Percentiles rank a stretch among this genome's conserved stretches.
These are phyloP conservation scores for Hamigera avellanea DNA, from an alignment of 495 filamentous ascomycete species.

Conservation along the genomic window DNA sequence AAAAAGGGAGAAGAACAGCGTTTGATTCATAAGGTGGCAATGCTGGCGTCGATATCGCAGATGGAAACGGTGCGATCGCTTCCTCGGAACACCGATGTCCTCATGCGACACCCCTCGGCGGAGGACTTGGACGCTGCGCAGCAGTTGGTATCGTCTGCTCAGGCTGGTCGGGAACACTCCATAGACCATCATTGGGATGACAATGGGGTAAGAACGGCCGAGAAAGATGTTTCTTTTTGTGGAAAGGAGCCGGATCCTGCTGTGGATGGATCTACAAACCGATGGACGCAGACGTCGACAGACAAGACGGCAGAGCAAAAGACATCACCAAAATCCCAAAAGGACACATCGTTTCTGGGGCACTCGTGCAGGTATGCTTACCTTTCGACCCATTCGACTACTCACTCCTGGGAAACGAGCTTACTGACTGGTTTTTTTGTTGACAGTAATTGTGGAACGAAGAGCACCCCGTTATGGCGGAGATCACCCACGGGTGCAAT, in stretches of 20 bases:
- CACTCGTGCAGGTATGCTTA: constrained; percentile 44
- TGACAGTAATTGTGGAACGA: constrained; percentile 84
- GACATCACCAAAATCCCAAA: constrained; percentile 25
- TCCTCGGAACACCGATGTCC: constrained; percentile 18
- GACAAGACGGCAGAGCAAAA: constrained; percentile 11
- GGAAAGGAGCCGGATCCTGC: background rate
- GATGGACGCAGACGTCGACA: constrained; percentile 1
- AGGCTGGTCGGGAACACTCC: constrained; percentile 29
- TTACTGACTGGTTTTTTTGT: constrained; percentile 12
- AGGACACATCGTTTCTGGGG: constrained; percentile 32
- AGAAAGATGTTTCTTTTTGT: background rate
- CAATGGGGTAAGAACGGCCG: constrained; percentile 5
- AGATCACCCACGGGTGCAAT: constrained; percentile 84
- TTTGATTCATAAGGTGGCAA: constrained; percentile 13
- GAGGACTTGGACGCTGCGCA: constrained; percentile 37
- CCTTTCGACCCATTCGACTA: background rate
- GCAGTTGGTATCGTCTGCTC: constrained; percentile 35
- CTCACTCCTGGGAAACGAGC: background rate
- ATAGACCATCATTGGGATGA: constrained; percentile 19
- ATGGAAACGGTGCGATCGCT: constrained; percentile 33
- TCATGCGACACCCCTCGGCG: constrained; percentile 30
- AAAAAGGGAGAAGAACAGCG: background rate
- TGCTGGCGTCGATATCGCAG: constrained; percentile 30
- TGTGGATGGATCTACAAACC: constrained; percentile 3
- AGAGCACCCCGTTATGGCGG: constrained; percentile 87